Conservation (phyloP, 768 basidiomycete species). For the Ramaria rubella region DNA sequence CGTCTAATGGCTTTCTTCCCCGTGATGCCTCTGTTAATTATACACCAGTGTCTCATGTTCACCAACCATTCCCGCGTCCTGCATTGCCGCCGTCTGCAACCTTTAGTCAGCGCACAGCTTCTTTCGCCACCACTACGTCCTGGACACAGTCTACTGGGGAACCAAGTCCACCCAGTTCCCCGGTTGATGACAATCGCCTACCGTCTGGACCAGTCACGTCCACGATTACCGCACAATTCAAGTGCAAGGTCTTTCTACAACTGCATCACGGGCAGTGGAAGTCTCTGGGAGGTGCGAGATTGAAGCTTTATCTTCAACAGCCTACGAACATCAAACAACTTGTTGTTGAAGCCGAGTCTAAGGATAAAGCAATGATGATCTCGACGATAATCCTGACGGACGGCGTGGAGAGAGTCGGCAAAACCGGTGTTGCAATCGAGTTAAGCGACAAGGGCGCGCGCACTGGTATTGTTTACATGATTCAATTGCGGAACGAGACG, state of each 20-base stretch:
- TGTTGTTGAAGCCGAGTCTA: slow-evolving; percentile 83
- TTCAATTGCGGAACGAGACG: slow-evolving; percentile 86
- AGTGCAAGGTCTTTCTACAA: slow-evolving; percentile 96
- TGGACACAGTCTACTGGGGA: slow-evolving; percentile 25
- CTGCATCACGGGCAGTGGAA: slow-evolving; percentile 99
- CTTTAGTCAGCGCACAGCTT: slow-evolving; percentile 43
- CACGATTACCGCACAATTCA: slow-evolving; percentile 82
- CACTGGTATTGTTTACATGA: slow-evolving; percentile 95
- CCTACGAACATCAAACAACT: slow-evolving; percentile 93
- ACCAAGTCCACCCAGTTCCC: slow-evolving; percentile 82
- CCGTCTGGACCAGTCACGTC: slow-evolving; percentile 66
- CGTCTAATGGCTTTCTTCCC: slow-evolving; percentile 14
- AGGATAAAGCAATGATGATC: slow-evolving; percentile 71
- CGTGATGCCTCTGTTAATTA: slow-evolving; percentile 25
- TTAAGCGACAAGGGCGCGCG: slow-evolving; percentile 86
- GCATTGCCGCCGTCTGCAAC: slow-evolving; percentile 61
- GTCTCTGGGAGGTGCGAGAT: slow-evolving; percentile 77
- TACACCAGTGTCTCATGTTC: slow-evolving; percentile 15
- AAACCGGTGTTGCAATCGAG: slow-evolving; percentile 96
- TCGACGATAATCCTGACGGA: slow-evolving; percentile 94
- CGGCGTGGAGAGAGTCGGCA: slow-evolving; percentile 97
- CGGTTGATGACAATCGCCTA: slow-evolving; percentile 47
- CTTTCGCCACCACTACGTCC: slow-evolving; percentile 41
- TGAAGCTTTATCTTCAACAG: slow-evolving; percentile 79
- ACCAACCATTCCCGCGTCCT: slow-evolving; percentile 36